A percentile compares a stretch with the other conserved stretches of the same genome.
These are phyloP conservation scores for Brassica cretica DNA, from an alignment of 345 rosid species.

Conservation along the genomic window DNA sequence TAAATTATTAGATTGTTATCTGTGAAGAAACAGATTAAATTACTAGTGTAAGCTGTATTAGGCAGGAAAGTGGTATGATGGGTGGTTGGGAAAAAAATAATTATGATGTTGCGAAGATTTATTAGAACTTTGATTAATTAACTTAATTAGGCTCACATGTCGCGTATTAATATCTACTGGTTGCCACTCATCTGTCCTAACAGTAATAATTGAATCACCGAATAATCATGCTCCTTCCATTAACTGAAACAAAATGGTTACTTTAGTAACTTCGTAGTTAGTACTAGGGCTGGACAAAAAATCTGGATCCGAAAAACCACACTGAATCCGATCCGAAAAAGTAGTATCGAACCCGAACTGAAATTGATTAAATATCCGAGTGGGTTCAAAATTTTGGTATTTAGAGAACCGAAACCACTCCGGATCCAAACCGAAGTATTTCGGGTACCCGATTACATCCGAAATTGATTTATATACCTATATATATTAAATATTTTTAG, in stretches of 20 bases:
- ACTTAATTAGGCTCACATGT: constrained; percentile 22
- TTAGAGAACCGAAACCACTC: no score
- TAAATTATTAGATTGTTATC: background rate
- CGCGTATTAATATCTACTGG: constrained; percentile 36
- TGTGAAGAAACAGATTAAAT: background rate
- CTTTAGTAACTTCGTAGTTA: background rate
- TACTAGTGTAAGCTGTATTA: constrained; percentile 17
- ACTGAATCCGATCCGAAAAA: no score
- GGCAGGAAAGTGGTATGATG: constrained; percentile 26
- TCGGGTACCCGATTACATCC: no score
- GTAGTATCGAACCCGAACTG: no score
- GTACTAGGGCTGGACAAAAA: no score
- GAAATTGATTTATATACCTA: no score
- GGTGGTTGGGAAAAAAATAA: constrained; percentile 17
- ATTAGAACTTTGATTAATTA: background rate
- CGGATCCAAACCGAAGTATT: no score
- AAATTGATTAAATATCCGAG: no score
- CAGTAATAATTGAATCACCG: constrained; percentile 20
- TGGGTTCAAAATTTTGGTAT: no score
- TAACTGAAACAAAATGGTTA: background rate
- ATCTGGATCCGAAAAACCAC: no score
- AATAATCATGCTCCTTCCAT: background rate
- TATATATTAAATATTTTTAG: no score
- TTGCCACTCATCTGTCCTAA: constrained; percentile 26
- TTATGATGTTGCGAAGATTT: background rate